phyloP scores from a whole-genome alignment of 257 asterid genomes.

The Nicotiana attenuata region DNA sequence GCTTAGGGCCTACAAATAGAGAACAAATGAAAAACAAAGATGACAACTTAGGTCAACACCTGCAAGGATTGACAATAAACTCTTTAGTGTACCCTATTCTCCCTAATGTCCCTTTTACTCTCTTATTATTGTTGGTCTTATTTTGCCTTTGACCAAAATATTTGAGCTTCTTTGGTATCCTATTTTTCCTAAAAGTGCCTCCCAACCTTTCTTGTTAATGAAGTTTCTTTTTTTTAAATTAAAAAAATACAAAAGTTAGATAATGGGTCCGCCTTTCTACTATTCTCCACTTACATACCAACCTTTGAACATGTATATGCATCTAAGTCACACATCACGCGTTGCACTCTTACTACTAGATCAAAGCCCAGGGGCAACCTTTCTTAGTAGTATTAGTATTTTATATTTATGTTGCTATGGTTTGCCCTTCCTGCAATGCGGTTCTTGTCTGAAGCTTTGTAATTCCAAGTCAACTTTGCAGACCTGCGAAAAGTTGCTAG shows the following conservation, averaged over 20 bases:
- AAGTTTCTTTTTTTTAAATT: background rate
- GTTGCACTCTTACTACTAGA: background rate
- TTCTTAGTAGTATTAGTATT: background rate
- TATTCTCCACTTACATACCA: background rate
- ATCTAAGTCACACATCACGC: background rate
- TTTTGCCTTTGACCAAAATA: too few relatives aligned
- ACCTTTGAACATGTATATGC: too few relatives aligned
- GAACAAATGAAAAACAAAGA: conserved; percentile 13
- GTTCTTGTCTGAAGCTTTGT: too few relatives aligned
- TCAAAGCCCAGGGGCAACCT: background rate
- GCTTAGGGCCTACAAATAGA: background rate
- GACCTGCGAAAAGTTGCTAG: too few relatives aligned
- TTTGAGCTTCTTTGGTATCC: background rate
- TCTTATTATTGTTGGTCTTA: too few relatives aligned
- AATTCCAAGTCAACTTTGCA: too few relatives aligned
- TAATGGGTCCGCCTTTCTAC: background rate
- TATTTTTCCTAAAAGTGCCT: background rate
- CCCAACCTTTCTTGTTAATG: background rate
- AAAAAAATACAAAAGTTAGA: background rate
- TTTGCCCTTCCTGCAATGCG: too few relatives aligned
- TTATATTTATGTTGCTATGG: too few relatives aligned
- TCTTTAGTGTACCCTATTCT: background rate
- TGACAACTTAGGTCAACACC: conserved; percentile 1
- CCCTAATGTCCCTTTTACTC: background rate
- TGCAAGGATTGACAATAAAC: background rate